Conservation (phyloP, 2,329 filamentous ascomycete species). For the Neonectria ditissima region DNA sequence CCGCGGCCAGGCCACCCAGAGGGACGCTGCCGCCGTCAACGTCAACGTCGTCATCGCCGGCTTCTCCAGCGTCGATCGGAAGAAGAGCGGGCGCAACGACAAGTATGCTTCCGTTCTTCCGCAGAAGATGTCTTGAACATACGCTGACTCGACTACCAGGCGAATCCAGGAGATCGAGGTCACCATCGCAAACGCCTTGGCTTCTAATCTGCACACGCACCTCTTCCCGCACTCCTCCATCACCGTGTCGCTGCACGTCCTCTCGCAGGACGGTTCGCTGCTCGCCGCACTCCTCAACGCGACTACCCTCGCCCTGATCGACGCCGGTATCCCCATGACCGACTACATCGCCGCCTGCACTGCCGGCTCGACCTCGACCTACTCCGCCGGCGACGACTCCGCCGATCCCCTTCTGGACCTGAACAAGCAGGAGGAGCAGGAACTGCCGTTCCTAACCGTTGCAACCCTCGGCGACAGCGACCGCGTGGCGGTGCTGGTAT, state of each 20-base stretch:
- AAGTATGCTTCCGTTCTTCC: slow-evolving; percentile 68
- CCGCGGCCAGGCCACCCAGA: slow-evolving; percentile 58
- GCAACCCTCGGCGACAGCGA: slow-evolving; percentile 81
- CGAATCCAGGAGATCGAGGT: slow-evolving; percentile 84
- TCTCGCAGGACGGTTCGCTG: slow-evolving; percentile 90
- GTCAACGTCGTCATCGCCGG: slow-evolving; percentile 89
- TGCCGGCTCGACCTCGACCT: slow-evolving; percentile 80
- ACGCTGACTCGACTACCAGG: slow-evolving; percentile 58
- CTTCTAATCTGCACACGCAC: slow-evolving; percentile 83
- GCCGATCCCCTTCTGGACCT: slow-evolving; percentile 85
- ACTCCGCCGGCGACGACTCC: slow-evolving; percentile 72
- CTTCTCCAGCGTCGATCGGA: slow-evolving; percentile 88
- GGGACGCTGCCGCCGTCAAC: slow-evolving; percentile 69
- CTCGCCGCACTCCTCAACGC: slow-evolving; percentile 93
- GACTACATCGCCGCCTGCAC: slow-evolving; percentile 92
- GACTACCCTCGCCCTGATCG: slow-evolving; percentile 88
- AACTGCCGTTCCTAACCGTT: slow-evolving; percentile 89
- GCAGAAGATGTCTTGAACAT: not conserved
- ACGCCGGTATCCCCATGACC: slow-evolving; percentile 95
- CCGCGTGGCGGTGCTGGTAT: slow-evolving; percentile 81
- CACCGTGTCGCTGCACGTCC: slow-evolving; percentile 83
- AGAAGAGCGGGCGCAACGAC: slow-evolving; percentile 79
- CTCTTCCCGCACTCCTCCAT: slow-evolving; percentile 92
- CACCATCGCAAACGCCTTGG: slow-evolving; percentile 81
- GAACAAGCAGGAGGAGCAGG: slow-evolving; percentile 84